Evolutionary conservation across 2,329 filamentous ascomycete genomes (phyloP).

Genomic region (Hypoxylon sp.): DNA sequence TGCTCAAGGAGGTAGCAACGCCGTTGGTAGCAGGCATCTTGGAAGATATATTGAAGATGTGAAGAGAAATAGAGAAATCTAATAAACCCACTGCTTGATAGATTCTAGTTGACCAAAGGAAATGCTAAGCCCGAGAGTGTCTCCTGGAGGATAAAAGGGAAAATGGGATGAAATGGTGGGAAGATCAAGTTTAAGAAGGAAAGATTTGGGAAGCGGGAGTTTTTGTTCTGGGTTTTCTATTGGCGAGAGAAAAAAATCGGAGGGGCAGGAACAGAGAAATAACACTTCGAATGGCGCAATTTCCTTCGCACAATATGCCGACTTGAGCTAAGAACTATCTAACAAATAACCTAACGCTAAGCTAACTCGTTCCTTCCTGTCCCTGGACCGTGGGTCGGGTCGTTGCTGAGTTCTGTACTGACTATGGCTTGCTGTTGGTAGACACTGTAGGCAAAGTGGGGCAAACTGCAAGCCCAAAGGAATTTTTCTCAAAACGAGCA

Average conservation of each 20-base stretch:
- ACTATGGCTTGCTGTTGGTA: conserved; percentile 16
- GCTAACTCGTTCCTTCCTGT: conserved; percentile 19
- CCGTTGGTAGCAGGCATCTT: conserved; percentile 73
- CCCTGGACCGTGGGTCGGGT: conserved; percentile 33
- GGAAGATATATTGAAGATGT: conserved; percentile 53
- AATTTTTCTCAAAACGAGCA: conserved; percentile 41
- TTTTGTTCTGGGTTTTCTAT: conserved; percentile 35
- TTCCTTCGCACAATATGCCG: conserved; percentile 40
- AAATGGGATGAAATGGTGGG: conserved; percentile 25
- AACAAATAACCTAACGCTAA: conserved; percentile 23
- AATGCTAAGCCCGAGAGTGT: conserved; percentile 40
- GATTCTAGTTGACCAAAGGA: conserved; percentile 43
- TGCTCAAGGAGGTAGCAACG: conserved; percentile 58
- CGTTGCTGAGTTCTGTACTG: conserved; percentile 10
- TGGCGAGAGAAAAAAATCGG: conserved; percentile 30
- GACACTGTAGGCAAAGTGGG: conserved; percentile 24
- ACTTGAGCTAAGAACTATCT: conserved; percentile 26
- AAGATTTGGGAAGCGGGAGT: conserved; percentile 38
- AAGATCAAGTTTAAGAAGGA: conserved; percentile 37
- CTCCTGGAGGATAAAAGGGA: conserved; percentile 30
- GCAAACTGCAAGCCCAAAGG: conserved; percentile 26
- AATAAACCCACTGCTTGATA: conserved; percentile 28
- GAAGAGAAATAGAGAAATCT: conserved; percentile 40
- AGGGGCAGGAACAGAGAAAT: conserved; percentile 40
- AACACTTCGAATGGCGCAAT: conserved; percentile 42